Evolutionary conservation across 139 green algal genomes (phyloP).

Genomic region (Bryopsis sp.): DNA sequence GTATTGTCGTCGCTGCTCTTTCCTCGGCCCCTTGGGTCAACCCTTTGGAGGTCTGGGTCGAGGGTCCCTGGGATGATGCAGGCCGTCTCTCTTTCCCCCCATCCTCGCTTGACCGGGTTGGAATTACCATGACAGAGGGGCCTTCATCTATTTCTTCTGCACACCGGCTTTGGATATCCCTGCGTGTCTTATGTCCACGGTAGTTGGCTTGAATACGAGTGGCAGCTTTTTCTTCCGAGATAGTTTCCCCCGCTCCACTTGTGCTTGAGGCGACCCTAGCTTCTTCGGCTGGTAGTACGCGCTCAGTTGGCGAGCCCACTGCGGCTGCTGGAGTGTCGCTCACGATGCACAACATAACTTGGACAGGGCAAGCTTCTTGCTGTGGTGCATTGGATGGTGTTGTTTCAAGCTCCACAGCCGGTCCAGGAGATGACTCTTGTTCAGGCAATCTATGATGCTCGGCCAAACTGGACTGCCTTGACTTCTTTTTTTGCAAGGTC

Average conservation of each 20-base stretch:
- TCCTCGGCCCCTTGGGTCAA: not conserved
- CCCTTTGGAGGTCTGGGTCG: not conserved
- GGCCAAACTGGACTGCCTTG: not conserved
- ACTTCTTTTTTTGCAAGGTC: no score
- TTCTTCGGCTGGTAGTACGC: not conserved
- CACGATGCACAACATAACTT: slow-evolving; percentile 2
- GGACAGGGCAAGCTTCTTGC: not conserved
- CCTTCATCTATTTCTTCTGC: not conserved
- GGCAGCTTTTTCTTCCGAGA: not conserved
- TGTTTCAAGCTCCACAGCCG: not conserved
- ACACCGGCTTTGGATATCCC: not conserved
- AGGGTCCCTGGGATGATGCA: not conserved
- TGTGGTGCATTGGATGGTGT: not conserved
- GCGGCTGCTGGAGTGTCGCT: no score
- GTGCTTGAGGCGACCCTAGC: not conserved
- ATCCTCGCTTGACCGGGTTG: not conserved
- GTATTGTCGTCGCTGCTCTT: not conserved
- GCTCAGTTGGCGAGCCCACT: no score
- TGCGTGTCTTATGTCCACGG: not conserved
- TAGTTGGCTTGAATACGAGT: not conserved
- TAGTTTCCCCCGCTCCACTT: not conserved
- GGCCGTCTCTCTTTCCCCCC: not conserved
- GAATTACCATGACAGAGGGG: not conserved
- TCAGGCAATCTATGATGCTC: no score
- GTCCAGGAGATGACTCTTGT: not conserved